Evolutionary conservation across 139 green algal genomes (phyloP), one percentile per base, ranked within the genome.

Genomic region (Edaphochlamys debaryana): DNA sequence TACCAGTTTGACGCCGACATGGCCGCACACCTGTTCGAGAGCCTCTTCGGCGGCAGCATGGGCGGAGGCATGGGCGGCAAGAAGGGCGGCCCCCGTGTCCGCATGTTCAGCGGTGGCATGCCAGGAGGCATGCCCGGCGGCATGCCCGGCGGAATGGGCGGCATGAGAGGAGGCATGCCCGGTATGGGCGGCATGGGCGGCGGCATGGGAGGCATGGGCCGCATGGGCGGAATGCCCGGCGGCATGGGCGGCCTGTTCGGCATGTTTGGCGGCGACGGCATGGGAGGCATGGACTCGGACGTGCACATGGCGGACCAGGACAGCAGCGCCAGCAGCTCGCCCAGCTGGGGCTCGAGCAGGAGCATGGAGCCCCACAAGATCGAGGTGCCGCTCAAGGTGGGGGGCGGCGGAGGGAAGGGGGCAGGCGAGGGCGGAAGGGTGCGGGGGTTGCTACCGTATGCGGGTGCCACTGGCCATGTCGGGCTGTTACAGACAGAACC

Each of bases 1-100:
- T 86, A 90, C 79, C 75, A 79, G 37, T 88, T 88, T 58, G 75
- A 82, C 29, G 11, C 29, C 17, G 74, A 80, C 73, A 82, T 82
- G 73, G 82, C 76, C 1, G 58, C 71, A 40, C 48, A 45, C 1
- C 32, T 82, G 36, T 82, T 79, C 45, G 74, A 81, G 17, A 67
- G 63, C 8, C 71, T 83, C 45, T 83, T 83, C 42, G 82, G 66
- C 23, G 82, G 86, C 67, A 37, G 67, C 56, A 75, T 87, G 67
- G 54, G 56, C 22, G 64, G 85, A 15, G 84, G 83, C 7, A 85
- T 85, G 63, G 64, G 80, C n/a, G 67, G 84, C 29, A 74, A 76
- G 69, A 69, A 74, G 7, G 72, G 83, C 29, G 66, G n/a, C 66
- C 45, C n/a, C 11, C 45, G 45, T 13, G 45, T 54, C 45, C 45